Evolutionary conservation across 257 asterid species (phyloP).

Genomic region (Craterostigma plantagineum): DNA sequence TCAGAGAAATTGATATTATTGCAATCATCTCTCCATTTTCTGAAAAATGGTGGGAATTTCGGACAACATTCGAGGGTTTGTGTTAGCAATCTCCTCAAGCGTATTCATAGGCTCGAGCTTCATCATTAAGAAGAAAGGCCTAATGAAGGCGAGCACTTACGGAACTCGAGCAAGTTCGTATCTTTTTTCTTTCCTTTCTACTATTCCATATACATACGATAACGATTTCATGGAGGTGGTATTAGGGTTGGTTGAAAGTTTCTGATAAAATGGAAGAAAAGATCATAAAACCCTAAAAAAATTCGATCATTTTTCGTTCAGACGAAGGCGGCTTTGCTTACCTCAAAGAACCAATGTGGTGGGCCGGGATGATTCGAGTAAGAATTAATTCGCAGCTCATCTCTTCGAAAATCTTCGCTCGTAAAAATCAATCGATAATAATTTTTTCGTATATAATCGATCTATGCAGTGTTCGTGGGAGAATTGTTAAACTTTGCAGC

Average conservation of each 20-base stretch:
- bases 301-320: slow-evolving; percentile 9
- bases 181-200: neutral
- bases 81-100: slow-evolving; percentile 63
- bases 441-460: neutral
- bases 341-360: slow-evolving; percentile 77
- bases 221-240: neutral
- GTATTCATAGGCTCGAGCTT: slow-evolving; percentile 75
- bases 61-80: slow-evolving; percentile 59
- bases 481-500: slow-evolving; percentile 71
- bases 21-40: no score
- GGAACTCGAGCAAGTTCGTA: slow-evolving; percentile 63
- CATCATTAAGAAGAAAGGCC: slow-evolving; percentile 75
- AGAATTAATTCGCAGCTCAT: slow-evolving; percentile 9
- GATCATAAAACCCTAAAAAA: no score
- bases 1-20: no score
- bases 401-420: neutral
- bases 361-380: slow-evolving; percentile 87
- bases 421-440: neutral
- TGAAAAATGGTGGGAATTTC: slow-evolving; percentile 17
- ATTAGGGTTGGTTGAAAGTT: neutral
- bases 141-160: slow-evolving; percentile 63
- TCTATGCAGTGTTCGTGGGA: slow-evolving; percentile 52
- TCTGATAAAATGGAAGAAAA: no score
- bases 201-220: neutral
- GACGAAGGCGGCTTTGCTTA: slow-evolving; percentile 82